These are phyloP conservation scores for Pythium biforme DNA, from an alignment of 352 stramenopile species.

Conservation along the genomic window DNA sequence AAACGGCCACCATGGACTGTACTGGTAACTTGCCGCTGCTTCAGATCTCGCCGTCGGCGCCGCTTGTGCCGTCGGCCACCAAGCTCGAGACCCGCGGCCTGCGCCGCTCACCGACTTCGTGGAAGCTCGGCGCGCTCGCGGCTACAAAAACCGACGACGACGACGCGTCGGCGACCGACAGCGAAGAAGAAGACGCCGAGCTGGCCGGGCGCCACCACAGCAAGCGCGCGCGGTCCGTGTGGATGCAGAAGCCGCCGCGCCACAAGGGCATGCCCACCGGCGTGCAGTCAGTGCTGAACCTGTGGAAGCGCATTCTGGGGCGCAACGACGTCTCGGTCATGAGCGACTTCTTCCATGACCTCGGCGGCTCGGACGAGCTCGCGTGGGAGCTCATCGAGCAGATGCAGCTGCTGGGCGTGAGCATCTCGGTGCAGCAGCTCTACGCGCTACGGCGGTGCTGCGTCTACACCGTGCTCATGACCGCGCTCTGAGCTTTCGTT, in stretches of 20 bases:
- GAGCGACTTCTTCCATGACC: conserved; percentile 67
- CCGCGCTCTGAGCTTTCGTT: conserved; percentile 36
- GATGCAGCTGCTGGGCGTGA: conserved; percentile 67
- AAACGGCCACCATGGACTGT: not conserved
- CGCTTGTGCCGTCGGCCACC: not conserved
- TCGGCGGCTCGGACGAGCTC: conserved; percentile 57
- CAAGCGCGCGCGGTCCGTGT: conserved; percentile 26
- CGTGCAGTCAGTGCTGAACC: conserved; percentile 57
- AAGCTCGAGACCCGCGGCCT: conserved; percentile 22
- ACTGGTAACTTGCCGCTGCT: conserved; percentile 22
- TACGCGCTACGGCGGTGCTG: conserved; percentile 61
- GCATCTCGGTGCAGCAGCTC: conserved; percentile 62
- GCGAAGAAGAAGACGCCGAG: conserved; percentile 37
- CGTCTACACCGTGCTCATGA: conserved; percentile 68
- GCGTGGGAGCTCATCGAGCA: conserved; percentile 51
- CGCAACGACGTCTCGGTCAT: conserved; percentile 57
- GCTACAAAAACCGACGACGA: conserved; percentile 16
- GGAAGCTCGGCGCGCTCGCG: conserved; percentile 38
- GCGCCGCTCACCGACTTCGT: conserved; percentile 59
- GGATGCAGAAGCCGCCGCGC: conserved; percentile 55
- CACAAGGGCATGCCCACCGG: conserved; percentile 67
- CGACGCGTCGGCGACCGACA: conserved; percentile 49
- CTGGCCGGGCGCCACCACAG: conserved; percentile 14
- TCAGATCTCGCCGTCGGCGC: conserved; percentile 20
- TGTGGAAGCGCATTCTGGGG: conserved; percentile 66